These are phyloP conservation scores for Glonium stellatum DNA, from an alignment of 495 filamentous ascomycete species.

Conservation along the genomic window DNA sequence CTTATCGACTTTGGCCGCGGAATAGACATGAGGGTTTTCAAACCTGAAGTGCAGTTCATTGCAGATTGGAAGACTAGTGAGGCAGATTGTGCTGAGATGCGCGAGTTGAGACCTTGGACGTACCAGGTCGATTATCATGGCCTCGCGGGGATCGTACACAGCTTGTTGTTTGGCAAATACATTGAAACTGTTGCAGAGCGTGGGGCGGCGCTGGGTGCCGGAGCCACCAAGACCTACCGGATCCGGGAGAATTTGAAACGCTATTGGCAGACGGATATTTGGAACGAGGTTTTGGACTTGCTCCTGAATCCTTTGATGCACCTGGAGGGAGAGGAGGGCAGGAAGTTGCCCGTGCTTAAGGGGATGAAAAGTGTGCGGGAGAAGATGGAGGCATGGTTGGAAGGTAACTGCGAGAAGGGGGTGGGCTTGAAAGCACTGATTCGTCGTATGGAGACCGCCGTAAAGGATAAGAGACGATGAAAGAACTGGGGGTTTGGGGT, in stretches of 20 bases:
- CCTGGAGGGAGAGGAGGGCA: conserved; percentile 53
- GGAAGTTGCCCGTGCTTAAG: conserved; percentile 57
- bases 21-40: conserved; percentile 87
- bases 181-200: conserved; percentile 63
- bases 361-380: conserved; percentile 60
- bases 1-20: conserved; percentile 93
- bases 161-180: conserved; percentile 86
- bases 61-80: conserved; percentile 85
- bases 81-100: conserved; percentile 89
- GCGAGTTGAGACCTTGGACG: conserved; percentile 87
- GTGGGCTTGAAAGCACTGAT: conserved; percentile 54
- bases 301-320: conserved; percentile 70
- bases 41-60: conserved; percentile 71
- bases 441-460: conserved; percentile 57
- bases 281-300: conserved; percentile 76
- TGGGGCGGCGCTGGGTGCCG: conserved; percentile 36
- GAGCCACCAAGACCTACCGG: conserved; percentile 55
- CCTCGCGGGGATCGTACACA: conserved; percentile 76
- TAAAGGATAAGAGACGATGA: conserved; percentile 53
- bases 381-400: conserved; percentile 79
- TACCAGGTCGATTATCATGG: conserved; percentile 95
- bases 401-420: conserved; percentile 75
- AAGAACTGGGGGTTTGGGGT: conserved; percentile 2
- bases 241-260: conserved; percentile 75
- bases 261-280: conserved; percentile 93